Evolutionary conservation across 148 eudicot genomes (phyloP).

Genomic region (Drosera capensis): DNA sequence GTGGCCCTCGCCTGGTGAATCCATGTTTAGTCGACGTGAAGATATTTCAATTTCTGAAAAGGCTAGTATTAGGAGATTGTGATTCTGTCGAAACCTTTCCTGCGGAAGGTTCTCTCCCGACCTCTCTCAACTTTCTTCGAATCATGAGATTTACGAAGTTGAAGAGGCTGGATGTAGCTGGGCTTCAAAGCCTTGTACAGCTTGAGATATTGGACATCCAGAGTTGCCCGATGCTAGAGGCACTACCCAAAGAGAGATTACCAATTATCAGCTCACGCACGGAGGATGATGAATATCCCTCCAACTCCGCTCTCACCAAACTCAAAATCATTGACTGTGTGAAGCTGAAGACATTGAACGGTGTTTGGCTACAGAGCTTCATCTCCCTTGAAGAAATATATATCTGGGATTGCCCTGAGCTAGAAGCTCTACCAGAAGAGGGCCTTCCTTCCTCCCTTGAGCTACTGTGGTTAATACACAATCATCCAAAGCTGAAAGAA

Average conservation of each 20-base stretch:
- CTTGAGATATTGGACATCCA: background rate
- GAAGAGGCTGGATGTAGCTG: background rate
- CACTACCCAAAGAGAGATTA: background rate
- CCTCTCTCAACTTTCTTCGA: background rate
- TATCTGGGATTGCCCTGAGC: background rate
- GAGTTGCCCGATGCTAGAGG: background rate
- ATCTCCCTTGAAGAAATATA: background rate
- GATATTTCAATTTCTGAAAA: too few species aligned
- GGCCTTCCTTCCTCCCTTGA: background rate
- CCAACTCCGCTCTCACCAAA: background rate
- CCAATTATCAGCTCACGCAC: background rate
- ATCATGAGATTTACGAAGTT: background rate
- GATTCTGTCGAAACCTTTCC: too few species aligned
- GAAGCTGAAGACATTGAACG: background rate
- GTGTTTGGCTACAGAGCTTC: background rate
- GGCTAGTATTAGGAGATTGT: too few species aligned
- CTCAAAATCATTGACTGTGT: background rate
- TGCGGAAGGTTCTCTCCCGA: too few species aligned
- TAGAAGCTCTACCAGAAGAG: background rate
- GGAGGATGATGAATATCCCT: background rate
- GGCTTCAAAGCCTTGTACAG: background rate
- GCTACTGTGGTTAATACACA: too few species aligned
- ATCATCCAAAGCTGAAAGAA: too few species aligned
- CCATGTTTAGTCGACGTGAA: too few species aligned
- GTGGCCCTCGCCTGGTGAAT: too few species aligned